Conservation (phyloP, 495 filamentous ascomycete species). For the Talaromyces borbonicus region DNA sequence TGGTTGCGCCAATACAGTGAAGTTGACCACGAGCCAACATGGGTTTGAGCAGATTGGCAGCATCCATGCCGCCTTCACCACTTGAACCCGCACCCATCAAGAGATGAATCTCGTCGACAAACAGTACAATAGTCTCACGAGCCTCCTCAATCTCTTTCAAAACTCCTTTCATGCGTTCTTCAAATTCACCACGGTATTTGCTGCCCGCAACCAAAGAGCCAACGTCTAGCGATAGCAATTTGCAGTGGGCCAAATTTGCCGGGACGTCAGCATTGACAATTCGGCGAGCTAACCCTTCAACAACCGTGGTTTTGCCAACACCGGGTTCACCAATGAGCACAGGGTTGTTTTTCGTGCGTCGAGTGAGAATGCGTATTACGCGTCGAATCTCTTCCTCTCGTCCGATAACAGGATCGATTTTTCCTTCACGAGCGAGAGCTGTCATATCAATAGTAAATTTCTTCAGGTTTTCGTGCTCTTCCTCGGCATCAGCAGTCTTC, state of each 20-base stretch:
- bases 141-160: constrained; percentile 93
- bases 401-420: constrained; percentile 96
- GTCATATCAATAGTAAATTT: constrained; percentile 99
- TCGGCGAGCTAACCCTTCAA: constrained; percentile 89
- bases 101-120: constrained; percentile 97
- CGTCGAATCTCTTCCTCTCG: constrained; percentile 93
- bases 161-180: constrained; percentile 98
- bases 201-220: constrained; percentile 90
- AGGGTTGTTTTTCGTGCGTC: constrained; percentile 97
- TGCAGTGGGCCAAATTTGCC: constrained; percentile 89
- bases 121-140: constrained; percentile 94
- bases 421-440: constrained; percentile 82
- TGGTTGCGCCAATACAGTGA: constrained; percentile 96
- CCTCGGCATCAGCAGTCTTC: constrained; percentile 83
- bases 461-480: constrained; percentile 85
- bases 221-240: constrained; percentile 87
- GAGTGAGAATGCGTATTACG: constrained; percentile 84
- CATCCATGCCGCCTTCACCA: constrained; percentile 97
- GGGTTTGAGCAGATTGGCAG: constrained; percentile 92
- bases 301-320: constrained; percentile 97
- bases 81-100: constrained; percentile 92
- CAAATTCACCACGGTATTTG: constrained; percentile 97
- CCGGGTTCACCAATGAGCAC: constrained; percentile 93
- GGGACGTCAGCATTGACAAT: constrained; percentile 96
- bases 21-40: constrained; percentile 94